Percentiles rank a stretch among this genome's conserved stretches.
Evolutionary conservation across 2,329 filamentous ascomycete species (phyloP).

Genomic region (Penicillium expansum): DNA sequence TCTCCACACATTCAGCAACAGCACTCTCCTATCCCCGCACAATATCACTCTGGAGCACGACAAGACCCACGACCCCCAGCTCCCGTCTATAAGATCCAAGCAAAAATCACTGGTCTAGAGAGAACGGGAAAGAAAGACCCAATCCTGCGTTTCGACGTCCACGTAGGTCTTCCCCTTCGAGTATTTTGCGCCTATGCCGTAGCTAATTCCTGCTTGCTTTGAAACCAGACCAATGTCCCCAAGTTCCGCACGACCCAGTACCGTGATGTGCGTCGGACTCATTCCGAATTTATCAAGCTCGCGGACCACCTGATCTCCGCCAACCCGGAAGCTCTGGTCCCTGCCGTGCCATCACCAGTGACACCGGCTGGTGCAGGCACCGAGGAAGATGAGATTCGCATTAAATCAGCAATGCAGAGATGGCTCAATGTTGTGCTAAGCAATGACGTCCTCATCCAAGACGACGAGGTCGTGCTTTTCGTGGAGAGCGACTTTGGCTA

Average conservation of each 20-base stretch:
- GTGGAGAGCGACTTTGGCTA: conserved; percentile 99
- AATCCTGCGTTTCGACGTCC: conserved; percentile 90
- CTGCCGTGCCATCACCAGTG: conserved; percentile 88
- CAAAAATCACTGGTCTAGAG: conserved; percentile 91
- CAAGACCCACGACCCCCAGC: conserved; percentile 48
- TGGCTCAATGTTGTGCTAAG: conserved; percentile 94
- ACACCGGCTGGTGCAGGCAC: conserved; percentile 94
- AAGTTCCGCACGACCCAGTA: conserved; percentile 98
- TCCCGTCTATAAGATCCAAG: conserved; percentile 80
- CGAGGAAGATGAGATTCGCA: conserved; percentile 86
- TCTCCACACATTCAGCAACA: conserved; percentile 41
- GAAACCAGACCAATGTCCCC: conserved; percentile 84
- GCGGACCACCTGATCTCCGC: conserved; percentile 92
- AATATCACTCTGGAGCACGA: conserved; percentile 47
- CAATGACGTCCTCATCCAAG: conserved; percentile 88
- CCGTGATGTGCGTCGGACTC: conserved; percentile 90
- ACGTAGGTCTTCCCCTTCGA: conserved; percentile 60
- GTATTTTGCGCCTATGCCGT: conserved; percentile 1
- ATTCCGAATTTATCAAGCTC: conserved; percentile 96
- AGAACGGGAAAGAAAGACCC: conserved; percentile 93
- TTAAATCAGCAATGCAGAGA: conserved; percentile 85
- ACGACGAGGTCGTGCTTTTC: conserved; percentile 96
- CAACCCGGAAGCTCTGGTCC: conserved; percentile 94
- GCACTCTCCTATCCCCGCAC: conserved; percentile 44
- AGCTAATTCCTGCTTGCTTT: conserved; percentile 5